A percentile compares a stretch with the other conserved stretches of the same genome.
Conservation (phyloP, 2,329 filamentous ascomycete genomes). For the Diaporthe velutina region DNA sequence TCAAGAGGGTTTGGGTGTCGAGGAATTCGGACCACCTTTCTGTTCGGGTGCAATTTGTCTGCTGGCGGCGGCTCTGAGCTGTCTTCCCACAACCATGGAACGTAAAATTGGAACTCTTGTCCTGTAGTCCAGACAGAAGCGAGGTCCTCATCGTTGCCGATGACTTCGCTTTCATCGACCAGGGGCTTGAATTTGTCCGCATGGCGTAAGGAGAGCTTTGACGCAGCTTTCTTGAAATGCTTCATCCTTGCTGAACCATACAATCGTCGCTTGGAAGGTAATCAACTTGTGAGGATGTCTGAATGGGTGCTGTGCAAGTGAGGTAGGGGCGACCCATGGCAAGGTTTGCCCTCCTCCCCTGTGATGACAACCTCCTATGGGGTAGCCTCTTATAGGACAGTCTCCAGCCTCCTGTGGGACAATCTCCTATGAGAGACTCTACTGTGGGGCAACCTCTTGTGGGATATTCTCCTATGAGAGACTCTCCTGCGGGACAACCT, state of each 20-base stretch:
- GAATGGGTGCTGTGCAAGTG: background rate
- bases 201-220: background rate
- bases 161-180: background rate
- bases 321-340: no score
- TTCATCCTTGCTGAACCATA: background rate
- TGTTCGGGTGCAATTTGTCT: background rate
- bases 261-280: background rate
- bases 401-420: no score
- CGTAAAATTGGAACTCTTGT: slow-evolving; percentile 12
- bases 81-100: background rate
- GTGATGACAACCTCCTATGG: no score
- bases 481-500: no score
- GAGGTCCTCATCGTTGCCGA: background rate
- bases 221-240: background rate
- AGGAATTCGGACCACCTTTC: background rate
- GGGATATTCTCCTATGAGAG: no score
- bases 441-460: no score
- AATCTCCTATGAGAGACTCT: no score
- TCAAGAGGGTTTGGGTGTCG: background rate
- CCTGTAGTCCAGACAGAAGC: background rate
- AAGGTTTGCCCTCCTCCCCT: no score
- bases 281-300: background rate
- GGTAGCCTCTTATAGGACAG: no score
- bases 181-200: background rate
- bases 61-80: background rate